Evolutionary conservation across 352 stramenopile species (phyloP).

Genomic region (Globisporangium paroecandrum): DNA sequence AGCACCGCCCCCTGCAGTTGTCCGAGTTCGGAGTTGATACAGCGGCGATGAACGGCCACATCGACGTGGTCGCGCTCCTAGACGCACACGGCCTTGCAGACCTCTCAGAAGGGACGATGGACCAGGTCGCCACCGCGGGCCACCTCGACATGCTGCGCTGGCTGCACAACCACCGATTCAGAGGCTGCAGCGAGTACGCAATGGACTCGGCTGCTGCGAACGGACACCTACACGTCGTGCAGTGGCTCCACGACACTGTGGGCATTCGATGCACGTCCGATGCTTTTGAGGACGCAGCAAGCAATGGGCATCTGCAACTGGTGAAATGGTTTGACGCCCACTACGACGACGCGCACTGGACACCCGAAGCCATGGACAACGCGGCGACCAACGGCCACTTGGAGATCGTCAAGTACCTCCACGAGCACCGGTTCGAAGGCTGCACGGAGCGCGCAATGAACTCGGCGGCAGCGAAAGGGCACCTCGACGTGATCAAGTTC

Average conservation of each 20-base stretch:
- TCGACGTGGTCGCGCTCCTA: slow-evolving; percentile 8
- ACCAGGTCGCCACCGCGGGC: slow-evolving; percentile 15
- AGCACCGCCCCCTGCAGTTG: neutral
- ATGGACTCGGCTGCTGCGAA: slow-evolving; percentile 24
- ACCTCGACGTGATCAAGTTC: slow-evolving; percentile 16
- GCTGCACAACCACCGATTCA: slow-evolving; percentile 20
- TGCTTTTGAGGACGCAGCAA: slow-evolving; percentile 22
- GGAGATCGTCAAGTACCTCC: slow-evolving; percentile 19
- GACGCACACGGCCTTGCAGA: neutral
- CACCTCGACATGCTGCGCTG: slow-evolving; percentile 27
- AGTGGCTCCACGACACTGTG: slow-evolving; percentile 21
- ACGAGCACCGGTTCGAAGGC: slow-evolving; percentile 13
- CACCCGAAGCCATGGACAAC: slow-evolving; percentile 10
- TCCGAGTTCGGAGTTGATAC: slow-evolving; percentile 10
- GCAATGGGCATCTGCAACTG: slow-evolving; percentile 14
- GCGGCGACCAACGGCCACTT: slow-evolving; percentile 15
- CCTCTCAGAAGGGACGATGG: slow-evolving; percentile 16
- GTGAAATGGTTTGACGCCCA: slow-evolving; percentile 19
- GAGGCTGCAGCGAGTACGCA: slow-evolving; percentile 13
- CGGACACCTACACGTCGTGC: slow-evolving; percentile 22
- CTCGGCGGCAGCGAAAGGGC: slow-evolving; percentile 8
- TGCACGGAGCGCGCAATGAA: slow-evolving; percentile 17
- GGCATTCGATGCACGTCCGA: slow-evolving; percentile 15
- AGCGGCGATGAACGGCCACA: slow-evolving; percentile 15
- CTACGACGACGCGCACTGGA: slow-evolving; percentile 15